phyloP scores from a whole-genome alignment of 2,329 filamentous ascomycete genomes.

The Alternaria viburni region DNA sequence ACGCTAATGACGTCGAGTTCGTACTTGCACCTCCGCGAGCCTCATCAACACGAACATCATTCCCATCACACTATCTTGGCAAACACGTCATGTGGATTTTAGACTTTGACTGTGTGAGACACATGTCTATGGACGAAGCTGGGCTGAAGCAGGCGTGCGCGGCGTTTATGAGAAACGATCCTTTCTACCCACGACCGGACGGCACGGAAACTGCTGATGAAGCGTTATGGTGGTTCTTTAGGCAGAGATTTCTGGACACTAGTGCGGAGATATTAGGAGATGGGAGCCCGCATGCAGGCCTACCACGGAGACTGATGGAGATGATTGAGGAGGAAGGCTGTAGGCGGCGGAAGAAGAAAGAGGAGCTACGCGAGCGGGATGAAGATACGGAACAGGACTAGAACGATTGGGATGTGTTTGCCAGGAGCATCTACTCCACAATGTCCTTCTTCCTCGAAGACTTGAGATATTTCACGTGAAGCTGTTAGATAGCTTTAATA shows the following conservation, averaged over 20 bases:
- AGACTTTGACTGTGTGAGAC: slow-evolving; percentile 66
- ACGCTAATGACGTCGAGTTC: slow-evolving; percentile 64
- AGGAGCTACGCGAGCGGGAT: not conserved
- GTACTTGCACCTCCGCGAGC: slow-evolving; percentile 51
- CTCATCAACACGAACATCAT: not conserved
- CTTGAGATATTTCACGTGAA: too few species aligned
- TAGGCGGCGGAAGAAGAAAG: not conserved
- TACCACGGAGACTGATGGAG: not conserved
- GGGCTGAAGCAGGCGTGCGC: slow-evolving; percentile 53
- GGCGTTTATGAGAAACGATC: slow-evolving; percentile 60
- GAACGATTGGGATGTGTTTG: not conserved
- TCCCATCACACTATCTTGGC: slow-evolving; percentile 13
- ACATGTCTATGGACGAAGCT: slow-evolving; percentile 46
- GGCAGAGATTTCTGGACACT: not conserved
- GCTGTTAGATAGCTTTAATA: too few species aligned
- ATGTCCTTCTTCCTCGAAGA: too few species aligned
- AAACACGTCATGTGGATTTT: slow-evolving; percentile 49
- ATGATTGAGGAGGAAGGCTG: not conserved
- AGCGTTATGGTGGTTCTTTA: slow-evolving; percentile 2
- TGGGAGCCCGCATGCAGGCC: not conserved
- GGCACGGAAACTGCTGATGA: slow-evolving; percentile 10
- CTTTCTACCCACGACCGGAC: slow-evolving; percentile 53
- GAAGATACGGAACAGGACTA: not conserved
- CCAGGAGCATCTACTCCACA: not conserved
- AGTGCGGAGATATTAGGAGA: not conserved